These are phyloP conservation scores for Aspergillus sp. DNA, from an alignment of 2,329 filamentous ascomycete species.

Conservation along the genomic window DNA sequence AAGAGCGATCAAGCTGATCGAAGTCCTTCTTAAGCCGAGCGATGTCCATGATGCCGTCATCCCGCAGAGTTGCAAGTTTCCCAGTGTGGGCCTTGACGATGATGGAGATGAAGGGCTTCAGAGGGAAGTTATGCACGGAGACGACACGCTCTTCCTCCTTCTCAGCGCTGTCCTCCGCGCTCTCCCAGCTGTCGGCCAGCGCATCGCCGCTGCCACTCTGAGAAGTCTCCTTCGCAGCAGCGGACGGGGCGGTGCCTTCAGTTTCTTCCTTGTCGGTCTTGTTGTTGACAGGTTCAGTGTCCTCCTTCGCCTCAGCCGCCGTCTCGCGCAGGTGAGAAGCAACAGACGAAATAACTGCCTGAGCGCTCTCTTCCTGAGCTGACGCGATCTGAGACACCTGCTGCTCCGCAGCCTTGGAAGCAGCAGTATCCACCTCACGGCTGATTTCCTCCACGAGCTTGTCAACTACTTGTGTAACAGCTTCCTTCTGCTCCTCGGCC, in stretches of 20 bases:
- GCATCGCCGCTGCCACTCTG: slow-evolving; percentile 57
- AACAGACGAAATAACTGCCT: slow-evolving; percentile 39
- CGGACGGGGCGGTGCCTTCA: slow-evolving; percentile 37
- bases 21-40: slow-evolving; percentile 96
- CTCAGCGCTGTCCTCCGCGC: slow-evolving; percentile 69
- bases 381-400: slow-evolving; percentile 42
- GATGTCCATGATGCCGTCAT: slow-evolving; percentile 85
- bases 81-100: slow-evolving; percentile 55
- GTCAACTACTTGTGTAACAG: slow-evolving; percentile 69
- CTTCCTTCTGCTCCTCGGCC: slow-evolving; percentile 56
- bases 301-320: slow-evolving; percentile 47
- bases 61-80: slow-evolving; percentile 65
- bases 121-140: slow-evolving; percentile 90
- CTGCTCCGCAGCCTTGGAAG: slow-evolving; percentile 60
- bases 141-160: slow-evolving; percentile 67
- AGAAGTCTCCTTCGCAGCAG: slow-evolving; percentile 55
- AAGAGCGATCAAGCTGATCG: slow-evolving; percentile 91
- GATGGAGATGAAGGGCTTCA: slow-evolving; percentile 94
- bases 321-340: slow-evolving; percentile 40
- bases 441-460: slow-evolving; percentile 64
- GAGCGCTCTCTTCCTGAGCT: slow-evolving; percentile 38
- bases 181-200: slow-evolving; percentile 91
- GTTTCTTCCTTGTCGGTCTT: slow-evolving; percentile 57
- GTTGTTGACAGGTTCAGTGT: slow-evolving; percentile 57
- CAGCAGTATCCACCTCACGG: slow-evolving; percentile 65